Evolutionary conservation across 768 basidiomycete genomes (phyloP), one percentile per base, ranked within the genome.

Genomic region (Crassisporium funariophilum): DNA sequence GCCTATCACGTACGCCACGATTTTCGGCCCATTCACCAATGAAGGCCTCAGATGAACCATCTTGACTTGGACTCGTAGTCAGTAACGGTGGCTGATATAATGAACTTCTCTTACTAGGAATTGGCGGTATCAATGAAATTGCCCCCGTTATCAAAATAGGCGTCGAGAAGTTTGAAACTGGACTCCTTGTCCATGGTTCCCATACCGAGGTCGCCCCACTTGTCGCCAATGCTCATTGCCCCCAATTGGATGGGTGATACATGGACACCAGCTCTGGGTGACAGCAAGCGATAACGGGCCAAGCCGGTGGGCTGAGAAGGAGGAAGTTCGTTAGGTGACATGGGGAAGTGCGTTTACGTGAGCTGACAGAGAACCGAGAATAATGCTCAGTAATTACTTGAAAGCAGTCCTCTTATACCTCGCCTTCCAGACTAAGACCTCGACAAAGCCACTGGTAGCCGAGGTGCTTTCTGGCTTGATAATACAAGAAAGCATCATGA

Each of bases 171-270:
- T 57, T 72, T 64, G 57, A 73, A 72, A 12, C 67, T 60, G 8
- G 53, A 41, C 36, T 72, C 67, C 55, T 75, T 72, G 54, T 56
- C 48, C 67, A 74, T 72, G 4, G 44, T 41, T 2, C 73, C 71
- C 48, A 70, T 52, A 11, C 40, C 7, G 16, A 47, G 31, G 1
- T 39, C 25, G 0, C 52, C 55, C 76, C 75, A 77, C 40, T 71
- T 64, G 46, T 76, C 69, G 5, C 77, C 76, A 31, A 78, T 72
- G 62, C 64, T 75, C 76, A 75, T 74, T 5, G 67, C 77, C 2
- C 78, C 77, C 20, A 80, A 70, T 22, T 65, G 63, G 15, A 80
- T 56, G 0, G 78, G 76, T 2, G 78, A 80, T 12, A 79, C 78
- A 35, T 69, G 72, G 29, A 78, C 60, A 7, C 74, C 74, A 1